Conservation (phyloP, 2,329 filamentous ascomycete genomes). For the Phoma sp. region DNA sequence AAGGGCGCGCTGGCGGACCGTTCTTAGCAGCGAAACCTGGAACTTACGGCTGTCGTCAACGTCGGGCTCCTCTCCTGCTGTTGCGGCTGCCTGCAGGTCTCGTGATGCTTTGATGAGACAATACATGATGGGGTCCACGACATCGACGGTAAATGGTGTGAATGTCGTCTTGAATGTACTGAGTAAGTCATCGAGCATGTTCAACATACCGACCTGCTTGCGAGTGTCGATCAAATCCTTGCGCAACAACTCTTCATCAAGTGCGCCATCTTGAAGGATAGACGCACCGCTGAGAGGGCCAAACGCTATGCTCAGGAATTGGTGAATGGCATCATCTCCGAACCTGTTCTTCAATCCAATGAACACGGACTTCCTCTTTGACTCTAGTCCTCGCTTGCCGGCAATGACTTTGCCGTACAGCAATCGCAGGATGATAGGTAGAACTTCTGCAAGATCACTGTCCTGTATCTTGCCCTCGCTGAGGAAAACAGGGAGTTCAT, state of each 20-base stretch:
- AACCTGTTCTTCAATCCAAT: conserved; percentile 78
- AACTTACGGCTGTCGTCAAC: conserved; percentile 36
- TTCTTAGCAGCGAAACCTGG: conserved; percentile 65
- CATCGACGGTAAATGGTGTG: conserved; percentile 67
- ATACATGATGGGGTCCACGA: conserved; percentile 81
- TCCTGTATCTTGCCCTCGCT: conserved; percentile 71
- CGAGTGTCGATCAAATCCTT: conserved; percentile 67
- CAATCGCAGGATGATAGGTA: conserved; percentile 85
- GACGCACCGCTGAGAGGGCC: conserved; percentile 69
- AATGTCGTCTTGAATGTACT: conserved; percentile 81
- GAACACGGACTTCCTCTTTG: conserved; percentile 75
- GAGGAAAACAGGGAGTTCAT: conserved; percentile 90
- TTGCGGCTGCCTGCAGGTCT: conserved; percentile 42
- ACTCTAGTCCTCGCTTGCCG: conserved; percentile 80
- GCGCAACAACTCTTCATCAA: conserved; percentile 54
- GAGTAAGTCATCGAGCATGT: conserved; percentile 88
- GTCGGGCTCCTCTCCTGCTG: conserved; percentile 36
- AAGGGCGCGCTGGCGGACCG: conserved; percentile 73
- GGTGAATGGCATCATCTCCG: conserved; percentile 73
- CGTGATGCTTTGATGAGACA: conserved; percentile 74
- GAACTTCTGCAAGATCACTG: conserved; percentile 74
- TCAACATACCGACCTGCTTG: conserved; percentile 89
- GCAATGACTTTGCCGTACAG: conserved; percentile 90
- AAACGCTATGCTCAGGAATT: conserved; percentile 82
- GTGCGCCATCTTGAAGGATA: conserved; percentile 60